A percentile compares a stretch with the other conserved stretches of the same genome.
These are phyloP conservation scores for Delphinella strobiligena DNA, from an alignment of 2,329 filamentous ascomycete genomes.

Conservation along the genomic window DNA sequence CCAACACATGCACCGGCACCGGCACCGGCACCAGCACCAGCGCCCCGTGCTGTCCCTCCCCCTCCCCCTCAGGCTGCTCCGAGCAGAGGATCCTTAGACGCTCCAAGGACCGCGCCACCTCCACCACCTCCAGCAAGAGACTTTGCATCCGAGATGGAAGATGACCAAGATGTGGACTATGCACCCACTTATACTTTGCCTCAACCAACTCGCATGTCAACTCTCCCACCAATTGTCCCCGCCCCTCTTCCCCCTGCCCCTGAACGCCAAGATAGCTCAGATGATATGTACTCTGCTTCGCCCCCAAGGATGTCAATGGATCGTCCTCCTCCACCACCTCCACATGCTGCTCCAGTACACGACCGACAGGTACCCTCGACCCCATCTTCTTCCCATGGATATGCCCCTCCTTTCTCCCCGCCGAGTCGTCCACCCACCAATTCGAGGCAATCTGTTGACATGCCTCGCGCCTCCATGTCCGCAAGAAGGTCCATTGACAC, in stretches of 20 bases:
- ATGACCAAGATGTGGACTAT: slow-evolving; percentile 6
- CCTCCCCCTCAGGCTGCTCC: slow-evolving; percentile 41
- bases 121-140: slow-evolving; percentile 51
- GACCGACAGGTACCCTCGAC: slow-evolving; percentile 21
- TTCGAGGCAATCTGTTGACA: slow-evolving; percentile 38
- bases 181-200: slow-evolving; percentile 7
- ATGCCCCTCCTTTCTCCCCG: slow-evolving; percentile 14
- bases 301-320: slow-evolving; percentile 24
- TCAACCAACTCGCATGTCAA: slow-evolving; percentile 12
- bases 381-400: slow-evolving; percentile 19
- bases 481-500: slow-evolving; percentile 61
- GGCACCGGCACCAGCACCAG: slow-evolving; percentile 26
- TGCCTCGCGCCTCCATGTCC: slow-evolving; percentile 39
- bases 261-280: slow-evolving; percentile 26
- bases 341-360: slow-evolving; percentile 1
- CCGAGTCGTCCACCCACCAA: slow-evolving; percentile 20
- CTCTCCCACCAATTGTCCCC: slow-evolving; percentile 22
- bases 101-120: slow-evolving; percentile 57
- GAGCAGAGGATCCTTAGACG: slow-evolving; percentile 54
- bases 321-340: slow-evolving; percentile 19
- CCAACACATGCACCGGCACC: slow-evolving; percentile 20
- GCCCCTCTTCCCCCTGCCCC: slow-evolving; percentile 18
- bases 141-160: slow-evolving; percentile 10
- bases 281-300: slow-evolving; percentile 35
- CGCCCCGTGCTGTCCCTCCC: slow-evolving; percentile 39